Base-by-base conservation (phyloP, 495 filamentous ascomycete genomes). In the Pseudevernia furfuracea region DNA sequence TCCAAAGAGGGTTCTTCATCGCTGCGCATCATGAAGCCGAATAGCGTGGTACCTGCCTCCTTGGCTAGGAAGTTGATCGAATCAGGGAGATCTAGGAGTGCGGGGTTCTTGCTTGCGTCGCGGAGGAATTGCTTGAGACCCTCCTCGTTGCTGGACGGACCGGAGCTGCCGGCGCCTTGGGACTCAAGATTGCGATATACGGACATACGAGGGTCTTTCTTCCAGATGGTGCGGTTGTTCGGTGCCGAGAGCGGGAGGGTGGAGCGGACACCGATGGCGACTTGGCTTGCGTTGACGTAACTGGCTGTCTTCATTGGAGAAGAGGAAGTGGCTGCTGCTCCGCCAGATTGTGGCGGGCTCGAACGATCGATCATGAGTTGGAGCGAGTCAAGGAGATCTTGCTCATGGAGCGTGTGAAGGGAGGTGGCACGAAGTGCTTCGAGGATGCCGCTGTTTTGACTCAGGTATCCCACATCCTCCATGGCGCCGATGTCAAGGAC, bases 401-500 rank as follows among this genome's bases (percentile, higher is more conserved):
- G 63, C 37, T 65, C 57, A 1, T 43, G 63, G n/a, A 65, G 43
- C 23, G 25, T 38, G 8, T 65, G 44, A 21, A 23, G 1, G 19
- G 32, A 38, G 28, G 56, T 65, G 43, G 57, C 56, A 8, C 37
- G 30, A n/a, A 60, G 36, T 17, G 30, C n/a, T 41, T 65, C 63
- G 12, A 65, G 56, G 28, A 60, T 25, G 12, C n/a, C 17, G 3
- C 3, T 25, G 10, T 65, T 60, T 15, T 65, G 63, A 19, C 63
- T 65, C 11, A 59, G 4, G n/a, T 84, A 86, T 23, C 84, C 84
- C 0, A 81, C 80, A 56, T 79, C 81, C 0, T 78, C 78, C 21
- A 86, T 80, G 38, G 78, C 79, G 14, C 80, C 82, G 0, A 89
- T 74, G 52, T 85, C 81, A 34, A 87, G 72, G n/a, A 78, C 81